Percentiles rank a stretch among this genome's conserved stretches.
These are phyloP conservation scores for Pyrenula massariospora DNA, from an alignment of 495 filamentous ascomycete species.

Conservation along the genomic window DNA sequence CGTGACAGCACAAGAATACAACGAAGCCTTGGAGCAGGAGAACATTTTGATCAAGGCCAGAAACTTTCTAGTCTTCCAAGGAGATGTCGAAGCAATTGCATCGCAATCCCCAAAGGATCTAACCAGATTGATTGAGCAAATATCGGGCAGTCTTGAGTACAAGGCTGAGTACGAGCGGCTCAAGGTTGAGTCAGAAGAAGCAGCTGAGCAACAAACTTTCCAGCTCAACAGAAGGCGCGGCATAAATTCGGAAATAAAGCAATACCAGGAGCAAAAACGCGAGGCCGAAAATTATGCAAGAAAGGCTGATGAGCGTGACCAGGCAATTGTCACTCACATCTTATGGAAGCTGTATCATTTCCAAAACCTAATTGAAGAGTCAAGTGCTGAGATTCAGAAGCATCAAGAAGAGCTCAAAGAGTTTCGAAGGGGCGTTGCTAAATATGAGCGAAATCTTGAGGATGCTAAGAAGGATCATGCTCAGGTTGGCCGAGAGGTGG, in stretches of 20 bases:
- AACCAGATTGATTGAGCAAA: conserved; percentile 94
- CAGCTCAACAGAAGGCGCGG: conserved; percentile 79
- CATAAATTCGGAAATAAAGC: conserved; percentile 96
- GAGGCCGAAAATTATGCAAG: conserved; percentile 86
- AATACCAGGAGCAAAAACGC: conserved; percentile 93
- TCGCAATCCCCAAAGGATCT: conserved; percentile 86
- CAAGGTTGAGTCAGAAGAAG: conserved; percentile 73
- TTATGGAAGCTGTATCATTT: conserved; percentile 97
- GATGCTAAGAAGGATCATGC: conserved; percentile 80
- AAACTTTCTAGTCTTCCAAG: conserved; percentile 97
- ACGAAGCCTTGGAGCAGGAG: conserved; percentile 81
- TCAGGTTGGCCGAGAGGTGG: conserved; percentile 64
- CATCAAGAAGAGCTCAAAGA: conserved; percentile 96
- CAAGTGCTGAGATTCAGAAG: conserved; percentile 78
- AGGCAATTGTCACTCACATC: conserved; percentile 87
- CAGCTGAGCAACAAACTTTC: conserved; percentile 74
- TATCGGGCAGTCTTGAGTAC: conserved; percentile 90
- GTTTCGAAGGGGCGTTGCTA: conserved; percentile 74
- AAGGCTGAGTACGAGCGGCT: conserved; percentile 89
- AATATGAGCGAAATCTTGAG: conserved; percentile 71
- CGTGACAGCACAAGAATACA: conserved; percentile 86
- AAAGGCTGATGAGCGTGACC: conserved; percentile 80
- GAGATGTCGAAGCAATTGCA: conserved; percentile 96
- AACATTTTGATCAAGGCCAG: conserved; percentile 96
- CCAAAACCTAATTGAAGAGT: conserved; percentile 84